These are phyloP conservation scores for Talaromyces islandicus DNA, from an alignment of 2,329 filamentous ascomycete genomes.

Conservation along the genomic window DNA sequence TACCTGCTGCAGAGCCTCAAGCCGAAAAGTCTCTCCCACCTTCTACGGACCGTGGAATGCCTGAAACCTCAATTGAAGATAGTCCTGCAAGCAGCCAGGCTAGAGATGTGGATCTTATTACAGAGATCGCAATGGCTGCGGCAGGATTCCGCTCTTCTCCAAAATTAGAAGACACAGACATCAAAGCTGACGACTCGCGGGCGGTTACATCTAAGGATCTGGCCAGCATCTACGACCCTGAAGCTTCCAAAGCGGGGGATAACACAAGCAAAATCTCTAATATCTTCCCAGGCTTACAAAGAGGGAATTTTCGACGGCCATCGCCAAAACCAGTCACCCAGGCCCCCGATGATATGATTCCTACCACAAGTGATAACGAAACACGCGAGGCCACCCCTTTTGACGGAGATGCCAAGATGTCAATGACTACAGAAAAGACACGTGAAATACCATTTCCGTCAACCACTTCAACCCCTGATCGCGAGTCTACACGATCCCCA, in stretches of 20 bases:
- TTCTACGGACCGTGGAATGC: neutral
- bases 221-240: neutral
- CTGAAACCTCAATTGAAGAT: neutral
- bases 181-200: neutral
- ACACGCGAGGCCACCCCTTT: neutral
- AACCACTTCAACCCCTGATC: neutral
- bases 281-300: slow-evolving; percentile 31
- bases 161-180: neutral
- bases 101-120: slow-evolving; percentile 7
- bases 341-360: slow-evolving; percentile 13
- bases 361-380: neutral
- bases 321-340: slow-evolving; percentile 15
- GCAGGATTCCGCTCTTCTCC: slow-evolving; percentile 7
- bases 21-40: neutral
- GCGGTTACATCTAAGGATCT: neutral
- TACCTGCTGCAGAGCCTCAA: neutral
- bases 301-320: slow-evolving; percentile 24
- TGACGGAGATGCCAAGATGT: neutral
- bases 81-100: slow-evolving; percentile 4
- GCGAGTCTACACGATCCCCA: neutral
- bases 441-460: neutral
- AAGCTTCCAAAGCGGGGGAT: neutral
- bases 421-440: neutral
- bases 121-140: slow-evolving; percentile 8
- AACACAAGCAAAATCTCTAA: slow-evolving; percentile 24